A percentile compares a stretch with the other conserved stretches of the same genome.
Conservation (phyloP, 345 rosid genomes). For the Euphorbia pulcherrima region DNA sequence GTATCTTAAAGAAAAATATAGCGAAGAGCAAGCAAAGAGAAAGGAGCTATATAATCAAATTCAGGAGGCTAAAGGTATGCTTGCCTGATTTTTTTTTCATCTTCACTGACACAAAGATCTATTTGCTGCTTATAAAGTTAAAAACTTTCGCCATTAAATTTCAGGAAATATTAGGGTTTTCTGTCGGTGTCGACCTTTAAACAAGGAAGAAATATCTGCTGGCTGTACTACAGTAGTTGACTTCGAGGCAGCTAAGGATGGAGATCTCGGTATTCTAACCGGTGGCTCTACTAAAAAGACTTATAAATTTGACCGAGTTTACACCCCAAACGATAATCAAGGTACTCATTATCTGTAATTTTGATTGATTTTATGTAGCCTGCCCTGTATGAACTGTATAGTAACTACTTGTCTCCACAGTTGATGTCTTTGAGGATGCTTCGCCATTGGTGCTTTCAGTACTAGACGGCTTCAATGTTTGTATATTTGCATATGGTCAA, state of each 20-base stretch:
- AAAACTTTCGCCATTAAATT: constrained; percentile 13
- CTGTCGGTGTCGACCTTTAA: constrained; percentile 89
- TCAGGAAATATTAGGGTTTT: constrained; percentile 96
- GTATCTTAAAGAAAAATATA: constrained; percentile 74
- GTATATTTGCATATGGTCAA: constrained; percentile 97
- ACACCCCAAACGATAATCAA: constrained; percentile 84
- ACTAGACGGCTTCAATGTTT: constrained; percentile 92
- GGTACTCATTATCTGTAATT: constrained; percentile 38
- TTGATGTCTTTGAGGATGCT: constrained; percentile 88
- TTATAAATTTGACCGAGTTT: constrained; percentile 84
- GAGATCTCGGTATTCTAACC: constrained; percentile 72
- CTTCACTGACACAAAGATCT: constrained; percentile 9
- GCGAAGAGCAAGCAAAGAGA: constrained; percentile 79
- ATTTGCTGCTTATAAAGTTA: constrained; percentile 2
- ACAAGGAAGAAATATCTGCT: constrained; percentile 57
- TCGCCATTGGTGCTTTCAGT: constrained; percentile 84
- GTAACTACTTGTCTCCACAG: constrained; percentile 34
- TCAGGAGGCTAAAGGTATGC: constrained; percentile 75
- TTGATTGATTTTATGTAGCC: background rate
- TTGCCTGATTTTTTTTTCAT: constrained; percentile 6
- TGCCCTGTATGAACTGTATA: constrained; percentile 3
- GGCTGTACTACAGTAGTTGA: constrained; percentile 60
- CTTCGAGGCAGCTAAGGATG: constrained; percentile 80
- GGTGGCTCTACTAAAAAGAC: constrained; percentile 56
- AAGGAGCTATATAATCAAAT: constrained; percentile 86